phyloP scores from a whole-genome alignment of 805 yeast genomes.

The Naumovozyma baii region DNA sequence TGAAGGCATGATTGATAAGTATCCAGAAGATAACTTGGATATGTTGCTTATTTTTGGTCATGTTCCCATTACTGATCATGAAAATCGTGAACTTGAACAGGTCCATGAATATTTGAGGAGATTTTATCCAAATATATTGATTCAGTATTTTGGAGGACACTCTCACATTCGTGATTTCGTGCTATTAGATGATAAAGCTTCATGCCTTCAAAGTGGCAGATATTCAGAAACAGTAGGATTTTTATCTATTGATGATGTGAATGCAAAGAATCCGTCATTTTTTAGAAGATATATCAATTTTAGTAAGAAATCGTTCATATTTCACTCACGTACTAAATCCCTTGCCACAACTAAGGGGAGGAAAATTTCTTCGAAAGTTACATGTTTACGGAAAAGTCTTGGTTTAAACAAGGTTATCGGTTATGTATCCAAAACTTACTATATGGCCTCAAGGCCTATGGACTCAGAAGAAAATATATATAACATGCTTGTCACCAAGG shows the following conservation, averaged over 20 bases:
- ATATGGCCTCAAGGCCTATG: constrained; percentile 57
- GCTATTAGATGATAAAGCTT: constrained; percentile 51
- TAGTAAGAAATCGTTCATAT: constrained; percentile 57
- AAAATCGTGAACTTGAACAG: constrained; percentile 28
- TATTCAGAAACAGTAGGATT: constrained; percentile 93
- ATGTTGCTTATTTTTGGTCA: constrained; percentile 68
- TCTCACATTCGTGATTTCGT: constrained; percentile 83
- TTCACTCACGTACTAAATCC: constrained; percentile 39
- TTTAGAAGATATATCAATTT: constrained; percentile 75
- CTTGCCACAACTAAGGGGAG: constrained; percentile 53
- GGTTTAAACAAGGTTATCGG: constrained; percentile 52
- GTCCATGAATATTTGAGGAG: constrained; percentile 41
- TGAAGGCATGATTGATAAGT: constrained; percentile 30
- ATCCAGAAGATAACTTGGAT: constrained; percentile 43
- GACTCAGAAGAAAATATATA: constrained; percentile 49
- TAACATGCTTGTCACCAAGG: constrained; percentile 45
- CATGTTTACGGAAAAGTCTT: constrained; percentile 37
- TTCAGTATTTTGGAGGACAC: constrained; percentile 92
- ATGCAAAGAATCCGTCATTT: constrained; percentile 25
- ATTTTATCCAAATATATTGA: constrained; percentile 49
- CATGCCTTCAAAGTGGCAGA: constrained; percentile 86
- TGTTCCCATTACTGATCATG: constrained; percentile 47
- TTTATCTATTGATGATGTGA: constrained; percentile 42
- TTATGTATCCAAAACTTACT: constrained; percentile 54
- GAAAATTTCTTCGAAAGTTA: constrained; percentile 37